Percentiles rank a stretch among this genome's conserved stretches.
Evolutionary conservation across 345 rosid genomes (phyloP).

Genomic region (Salix koriyanagi): DNA sequence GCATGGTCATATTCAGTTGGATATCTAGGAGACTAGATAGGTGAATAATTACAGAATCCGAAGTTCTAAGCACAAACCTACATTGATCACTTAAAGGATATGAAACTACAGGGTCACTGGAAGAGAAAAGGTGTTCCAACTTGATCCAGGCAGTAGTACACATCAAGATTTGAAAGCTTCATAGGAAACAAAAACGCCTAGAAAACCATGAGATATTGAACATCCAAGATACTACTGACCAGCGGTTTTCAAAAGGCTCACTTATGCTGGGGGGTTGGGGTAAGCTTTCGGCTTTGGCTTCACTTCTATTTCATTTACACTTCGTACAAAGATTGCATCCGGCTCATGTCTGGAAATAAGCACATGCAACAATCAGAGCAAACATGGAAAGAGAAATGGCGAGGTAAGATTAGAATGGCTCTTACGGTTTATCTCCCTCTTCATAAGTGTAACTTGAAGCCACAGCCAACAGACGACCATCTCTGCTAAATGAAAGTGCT

Average conservation of each 20-base stretch:
- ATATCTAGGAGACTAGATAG: not conserved
- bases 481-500: slow-evolving; percentile 92
- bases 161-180: slow-evolving; percentile 10
- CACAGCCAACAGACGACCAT: slow-evolving; percentile 90
- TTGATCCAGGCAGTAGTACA: not conserved
- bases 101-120: not conserved
- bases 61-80: not conserved
- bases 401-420: not conserved
- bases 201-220: not conserved
- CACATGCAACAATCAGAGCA: slow-evolving; percentile 2
- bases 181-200: not conserved
- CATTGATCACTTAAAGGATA: not conserved
- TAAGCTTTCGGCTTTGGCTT: slow-evolving; percentile 87
- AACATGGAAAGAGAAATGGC: not conserved
- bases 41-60: not conserved
- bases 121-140: not conserved
- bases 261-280: slow-evolving; percentile 67
- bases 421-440: slow-evolving; percentile 95
- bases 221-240: not conserved
- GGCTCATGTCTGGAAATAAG: slow-evolving; percentile 78
- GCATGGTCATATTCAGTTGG: not conserved
- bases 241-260: too few species aligned
- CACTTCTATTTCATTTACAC: slow-evolving; percentile 89
- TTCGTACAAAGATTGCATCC: slow-evolving; percentile 78
- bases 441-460: slow-evolving; percentile 96